Base-by-base conservation (phyloP, 345 rosid genomes). In the Populus ilicifolia region DNA sequence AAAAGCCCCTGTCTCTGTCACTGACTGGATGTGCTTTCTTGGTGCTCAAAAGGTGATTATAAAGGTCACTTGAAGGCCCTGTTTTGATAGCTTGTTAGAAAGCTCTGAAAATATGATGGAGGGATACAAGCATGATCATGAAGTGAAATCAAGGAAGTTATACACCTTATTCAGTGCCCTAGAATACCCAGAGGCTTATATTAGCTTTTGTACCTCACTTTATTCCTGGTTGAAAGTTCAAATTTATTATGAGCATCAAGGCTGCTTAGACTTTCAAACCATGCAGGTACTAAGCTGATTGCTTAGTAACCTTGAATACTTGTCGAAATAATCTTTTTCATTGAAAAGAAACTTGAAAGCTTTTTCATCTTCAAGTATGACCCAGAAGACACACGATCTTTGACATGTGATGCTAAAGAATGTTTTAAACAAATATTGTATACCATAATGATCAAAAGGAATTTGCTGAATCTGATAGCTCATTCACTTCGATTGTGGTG, bases 51-150 rank as follows among this genome's bases (percentile, higher is more conserved):
- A 85, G 88, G 73, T 81, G 73, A 81, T 87, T 75, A 87, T 83
- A 30, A 81, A 83, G 86, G 77, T 87, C 88, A 77, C 86, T 81
- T 35, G 86, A 87, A 77, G 88, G 86, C 6, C 82, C 85, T 0
- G 86, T 81, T 77, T 81, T 82, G 67, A 78, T 88, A 82, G 59
- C 76, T 38, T 83, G 76, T 77, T 77, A 81, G 44, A 82, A 85
- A 71, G 86, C 80, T 56, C 81, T 85, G 78, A 77, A 82, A 83
- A 84, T 73, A 80, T 84, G 73, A 72, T 80, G 30, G 76, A 84
- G 13, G 86, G 89, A 2, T 87, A 79, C 77, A 52, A 84, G 18
- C 46, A 67, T 76, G 89, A 87, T 77, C 88, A 87, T 75, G 86
- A 81, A 77, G 84, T 83, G 43, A 85, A 81, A 74, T 79, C 86